These are phyloP conservation scores for Carnegiea gigantea DNA, from an alignment of 179 eudicot genomes.

Conservation along the genomic window DNA sequence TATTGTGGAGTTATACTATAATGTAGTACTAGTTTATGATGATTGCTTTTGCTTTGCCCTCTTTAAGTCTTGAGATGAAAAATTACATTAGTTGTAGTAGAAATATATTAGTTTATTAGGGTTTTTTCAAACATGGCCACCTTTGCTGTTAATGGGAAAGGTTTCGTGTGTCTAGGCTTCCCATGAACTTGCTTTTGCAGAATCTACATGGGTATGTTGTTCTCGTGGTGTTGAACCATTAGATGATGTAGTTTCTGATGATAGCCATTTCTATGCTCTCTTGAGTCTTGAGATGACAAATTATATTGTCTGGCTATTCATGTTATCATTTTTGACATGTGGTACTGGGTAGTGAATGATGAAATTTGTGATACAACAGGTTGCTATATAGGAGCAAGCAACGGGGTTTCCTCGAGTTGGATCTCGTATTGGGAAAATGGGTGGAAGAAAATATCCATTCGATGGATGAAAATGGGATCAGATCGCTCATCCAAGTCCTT, in stretches of 20 bases:
- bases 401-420: slow-evolving; percentile 88
- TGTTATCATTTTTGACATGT: neutral
- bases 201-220: neutral
- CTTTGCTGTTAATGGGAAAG: no score
- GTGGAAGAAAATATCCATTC: slow-evolving; percentile 77
- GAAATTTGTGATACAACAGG: slow-evolving; percentile 37
- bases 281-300: neutral
- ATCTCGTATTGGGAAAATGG: slow-evolving; percentile 88
- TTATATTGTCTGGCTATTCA: neutral
- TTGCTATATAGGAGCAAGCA: slow-evolving; percentile 86
- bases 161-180: no score
- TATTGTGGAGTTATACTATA: no score
- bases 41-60: no score
- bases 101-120: no score
- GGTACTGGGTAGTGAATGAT: neutral
- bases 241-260: neutral
- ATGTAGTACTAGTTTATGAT: no score
- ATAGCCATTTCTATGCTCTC: neutral
- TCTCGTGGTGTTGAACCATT: neutral
- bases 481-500: slow-evolving; percentile 78
- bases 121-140: no score
- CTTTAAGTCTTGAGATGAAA: no score
- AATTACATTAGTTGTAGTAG: no score
- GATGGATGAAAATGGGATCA: slow-evolving; percentile 72
- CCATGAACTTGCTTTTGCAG: no score